phyloP scores from a whole-genome alignment of 139 green algal genomes.

The Tetradesmus obliquus region DNA sequence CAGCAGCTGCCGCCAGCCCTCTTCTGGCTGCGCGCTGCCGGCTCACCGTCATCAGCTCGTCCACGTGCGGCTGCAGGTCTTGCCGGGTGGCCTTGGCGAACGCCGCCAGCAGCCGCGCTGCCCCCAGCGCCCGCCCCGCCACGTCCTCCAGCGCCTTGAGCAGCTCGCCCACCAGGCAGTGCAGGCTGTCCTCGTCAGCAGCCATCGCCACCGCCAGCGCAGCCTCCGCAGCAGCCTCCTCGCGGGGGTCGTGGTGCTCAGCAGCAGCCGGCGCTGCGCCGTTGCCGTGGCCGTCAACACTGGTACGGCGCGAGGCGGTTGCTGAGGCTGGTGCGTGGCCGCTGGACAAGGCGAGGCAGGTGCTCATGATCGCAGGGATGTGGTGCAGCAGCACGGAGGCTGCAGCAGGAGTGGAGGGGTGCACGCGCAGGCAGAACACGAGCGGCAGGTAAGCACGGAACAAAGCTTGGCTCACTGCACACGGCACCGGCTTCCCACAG shows the following conservation, averaged over 20 bases:
- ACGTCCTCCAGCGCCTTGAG: constrained; percentile 78
- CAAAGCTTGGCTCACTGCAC: too few relatives aligned
- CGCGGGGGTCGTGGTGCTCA: not conserved
- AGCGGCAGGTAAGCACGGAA: too few relatives aligned
- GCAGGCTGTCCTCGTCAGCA: constrained; percentile 76
- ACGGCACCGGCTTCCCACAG: too few relatives aligned
- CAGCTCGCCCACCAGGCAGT: constrained; percentile 83
- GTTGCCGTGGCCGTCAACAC: not conserved
- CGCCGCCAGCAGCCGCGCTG: constrained; percentile 60
- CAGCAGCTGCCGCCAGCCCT: not conserved
- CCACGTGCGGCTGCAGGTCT: constrained; percentile 75
- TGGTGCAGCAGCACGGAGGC: constrained; percentile 40
- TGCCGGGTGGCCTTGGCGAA: constrained; percentile 40
- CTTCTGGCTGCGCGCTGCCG: not conserved
- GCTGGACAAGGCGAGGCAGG: constrained; percentile 35
- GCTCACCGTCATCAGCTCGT: constrained; percentile 74
- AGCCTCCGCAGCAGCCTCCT: constrained; percentile 34
- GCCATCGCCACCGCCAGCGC: constrained; percentile 33
- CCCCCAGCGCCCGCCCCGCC: constrained; percentile 53
- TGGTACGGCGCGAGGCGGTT: not conserved
- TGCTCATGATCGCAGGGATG: constrained; percentile 44
- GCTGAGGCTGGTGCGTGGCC: not conserved
- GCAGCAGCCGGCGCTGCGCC: not conserved
- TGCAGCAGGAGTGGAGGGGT: not conserved
- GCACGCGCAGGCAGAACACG: too few relatives aligned